phyloP scores from a whole-genome alignment of 345 rosid genomes.

The Eucalyptus tenuipes region DNA sequence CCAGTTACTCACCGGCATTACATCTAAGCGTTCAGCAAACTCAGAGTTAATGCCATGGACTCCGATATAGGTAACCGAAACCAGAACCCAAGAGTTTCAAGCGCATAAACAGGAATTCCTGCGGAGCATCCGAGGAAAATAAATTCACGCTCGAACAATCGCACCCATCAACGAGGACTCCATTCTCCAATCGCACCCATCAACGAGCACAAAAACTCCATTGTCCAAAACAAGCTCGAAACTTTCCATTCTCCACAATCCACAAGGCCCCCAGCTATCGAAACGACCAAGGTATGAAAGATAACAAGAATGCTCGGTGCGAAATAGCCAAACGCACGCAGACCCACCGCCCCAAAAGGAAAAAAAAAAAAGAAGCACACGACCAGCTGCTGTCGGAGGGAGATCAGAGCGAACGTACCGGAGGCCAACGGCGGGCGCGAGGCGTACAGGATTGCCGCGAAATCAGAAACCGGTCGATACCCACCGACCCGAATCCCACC shows the following conservation, averaged over 20 bases:
- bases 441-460: neutral
- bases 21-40: neutral
- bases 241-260: neutral
- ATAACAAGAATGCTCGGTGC: neutral
- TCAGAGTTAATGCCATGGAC: neutral
- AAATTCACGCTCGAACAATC: neutral
- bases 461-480: neutral
- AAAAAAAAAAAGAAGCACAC: neutral
- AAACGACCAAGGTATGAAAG: neutral
- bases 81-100: neutral
- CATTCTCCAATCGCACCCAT: too few relatives aligned
- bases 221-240: neutral
- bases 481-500: neutral
- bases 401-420: neutral
- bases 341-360: neutral
- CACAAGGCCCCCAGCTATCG: neutral
- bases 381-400: neutral
- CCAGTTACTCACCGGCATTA: neutral
- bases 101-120: neutral
- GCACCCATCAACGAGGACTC: too few relatives aligned
- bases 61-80: neutral
- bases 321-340: neutral
- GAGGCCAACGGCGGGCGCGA: neutral
- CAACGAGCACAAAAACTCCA: neutral
- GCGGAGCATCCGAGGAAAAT: neutral